phyloP scores from a whole-genome alignment of 331 rosid genomes.

The Malus hybrid region DNA sequence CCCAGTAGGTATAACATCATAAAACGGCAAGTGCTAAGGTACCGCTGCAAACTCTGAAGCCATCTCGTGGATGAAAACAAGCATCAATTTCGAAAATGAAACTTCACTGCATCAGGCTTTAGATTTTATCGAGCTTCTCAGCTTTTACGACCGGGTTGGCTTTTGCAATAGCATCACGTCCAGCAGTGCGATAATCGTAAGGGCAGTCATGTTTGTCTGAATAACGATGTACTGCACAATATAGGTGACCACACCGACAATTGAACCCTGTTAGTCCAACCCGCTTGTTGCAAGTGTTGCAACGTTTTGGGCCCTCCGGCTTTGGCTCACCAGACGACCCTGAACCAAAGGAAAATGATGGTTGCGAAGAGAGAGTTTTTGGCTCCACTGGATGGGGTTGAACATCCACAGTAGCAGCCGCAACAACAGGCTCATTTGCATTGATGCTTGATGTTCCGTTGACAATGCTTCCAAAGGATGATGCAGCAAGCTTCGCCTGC shows the following conservation, averaged over 20 bases:
- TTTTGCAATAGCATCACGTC: constrained; percentile 71
- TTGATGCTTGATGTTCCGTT: constrained; percentile 65
- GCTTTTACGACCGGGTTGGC: constrained; percentile 90
- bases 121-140: constrained; percentile 87
- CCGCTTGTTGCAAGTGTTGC: constrained; percentile 77
- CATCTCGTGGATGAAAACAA: constrained; percentile 41
- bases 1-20: constrained; percentile 31
- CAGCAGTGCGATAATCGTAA: constrained; percentile 82
- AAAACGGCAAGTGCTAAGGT: constrained; percentile 37
- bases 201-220: constrained; percentile 82
- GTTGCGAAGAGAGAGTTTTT: constrained; percentile 31
- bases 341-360: constrained; percentile 29
- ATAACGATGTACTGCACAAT: constrained; percentile 78
- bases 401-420: constrained; percentile 29
- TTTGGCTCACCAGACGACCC: constrained; percentile 32
- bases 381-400: constrained; percentile 39
- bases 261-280: constrained; percentile 88
- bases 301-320: constrained; percentile 82
- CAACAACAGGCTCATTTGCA: constrained; percentile 31
- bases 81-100: constrained; percentile 27
- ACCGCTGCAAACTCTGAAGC: constrained; percentile 43
- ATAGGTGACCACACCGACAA: constrained; percentile 76
- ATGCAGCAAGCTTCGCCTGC: constrained; percentile 80
- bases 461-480: constrained; percentile 75
- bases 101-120: constrained; percentile 18